Conservation (phyloP, 768 basidiomycete species). For the Cubamyces lactineus region DNA sequence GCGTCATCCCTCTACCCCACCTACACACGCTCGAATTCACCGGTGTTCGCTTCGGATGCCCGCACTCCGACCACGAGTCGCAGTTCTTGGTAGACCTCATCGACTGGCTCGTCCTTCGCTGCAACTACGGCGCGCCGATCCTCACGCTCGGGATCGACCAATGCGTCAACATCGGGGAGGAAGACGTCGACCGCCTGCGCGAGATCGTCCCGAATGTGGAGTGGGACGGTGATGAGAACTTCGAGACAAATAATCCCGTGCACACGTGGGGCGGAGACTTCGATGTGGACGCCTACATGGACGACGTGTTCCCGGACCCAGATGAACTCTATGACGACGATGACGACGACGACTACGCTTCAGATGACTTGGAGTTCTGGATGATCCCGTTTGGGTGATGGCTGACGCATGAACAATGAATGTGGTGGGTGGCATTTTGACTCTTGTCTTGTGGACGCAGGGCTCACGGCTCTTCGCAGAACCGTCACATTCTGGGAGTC, state of each 20-base stretch:
- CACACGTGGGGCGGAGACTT: not conserved
- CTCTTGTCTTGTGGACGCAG: too few relatives aligned
- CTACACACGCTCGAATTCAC: conserved; percentile 10
- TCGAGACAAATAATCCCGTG: not conserved
- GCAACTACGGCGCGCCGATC: conserved; percentile 1
- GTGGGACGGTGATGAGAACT: not conserved
- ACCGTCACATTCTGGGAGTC: too few relatives aligned
- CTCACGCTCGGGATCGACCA: not conserved
- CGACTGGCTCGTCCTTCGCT: conserved; percentile 4
- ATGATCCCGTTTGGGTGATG: conserved; percentile 10
- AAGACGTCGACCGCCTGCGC: not conserved
- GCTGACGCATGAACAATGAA: not conserved
- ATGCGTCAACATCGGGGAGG: not conserved
- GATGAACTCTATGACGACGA: not conserved
- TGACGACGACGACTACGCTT: not conserved
- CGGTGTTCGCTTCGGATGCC: conserved; percentile 7
- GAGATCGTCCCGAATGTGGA: not conserved
- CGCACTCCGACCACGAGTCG: conserved; percentile 5
- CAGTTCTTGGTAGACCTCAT: not conserved
- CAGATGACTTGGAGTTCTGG: conserved; percentile 1
- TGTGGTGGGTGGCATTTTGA: not conserved
- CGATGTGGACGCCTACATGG: not conserved
- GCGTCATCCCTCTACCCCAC: not conserved
- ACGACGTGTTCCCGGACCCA: not conserved
- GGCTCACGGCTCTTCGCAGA: too few relatives aligned